These are phyloP conservation scores for Backusella australiensis DNA, from an alignment of 192 early-diverging fungal species.

Conservation along the genomic window DNA sequence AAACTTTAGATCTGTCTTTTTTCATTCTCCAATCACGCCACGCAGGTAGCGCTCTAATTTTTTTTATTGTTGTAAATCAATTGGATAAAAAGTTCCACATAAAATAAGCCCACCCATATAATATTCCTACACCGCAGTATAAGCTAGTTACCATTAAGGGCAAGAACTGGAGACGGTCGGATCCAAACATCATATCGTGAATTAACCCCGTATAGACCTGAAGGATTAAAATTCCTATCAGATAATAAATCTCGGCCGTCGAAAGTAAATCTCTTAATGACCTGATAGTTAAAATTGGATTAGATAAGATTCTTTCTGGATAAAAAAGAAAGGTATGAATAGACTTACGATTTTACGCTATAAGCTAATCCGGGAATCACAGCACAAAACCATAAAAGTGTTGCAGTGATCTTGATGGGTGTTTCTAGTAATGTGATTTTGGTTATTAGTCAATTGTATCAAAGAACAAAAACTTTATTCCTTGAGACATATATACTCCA, in stretches of 20 bases:
- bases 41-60: neutral
- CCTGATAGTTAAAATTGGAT: conserved; percentile 8
- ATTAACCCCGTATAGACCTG: conserved; percentile 55
- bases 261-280: conserved; percentile 15
- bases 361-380: conserved; percentile 19
- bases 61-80: neutral
- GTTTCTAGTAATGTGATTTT: conserved; percentile 23
- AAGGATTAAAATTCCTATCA: conserved; percentile 44
- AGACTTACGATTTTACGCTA: conserved; percentile 26
- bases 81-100: conserved; percentile 29
- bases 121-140: conserved; percentile 72
- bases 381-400: conserved; percentile 30
- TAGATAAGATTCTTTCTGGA: conserved; percentile 1
- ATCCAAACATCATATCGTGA: conserved; percentile 51
- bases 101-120: conserved; percentile 66
- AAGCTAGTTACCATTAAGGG: conserved; percentile 80
- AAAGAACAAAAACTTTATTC: neutral
- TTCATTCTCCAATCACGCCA: neutral
- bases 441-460: neutral
- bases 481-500: neutral
- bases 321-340: neutral
- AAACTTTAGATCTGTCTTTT: neutral
- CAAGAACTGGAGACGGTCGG: conserved; percentile 65
- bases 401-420: conserved; percentile 32
- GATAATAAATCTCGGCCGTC: conserved; percentile 52